phyloP scores from a whole-genome alignment of 2,329 filamentous ascomycete genomes.

The Exophiala oligosperma region DNA sequence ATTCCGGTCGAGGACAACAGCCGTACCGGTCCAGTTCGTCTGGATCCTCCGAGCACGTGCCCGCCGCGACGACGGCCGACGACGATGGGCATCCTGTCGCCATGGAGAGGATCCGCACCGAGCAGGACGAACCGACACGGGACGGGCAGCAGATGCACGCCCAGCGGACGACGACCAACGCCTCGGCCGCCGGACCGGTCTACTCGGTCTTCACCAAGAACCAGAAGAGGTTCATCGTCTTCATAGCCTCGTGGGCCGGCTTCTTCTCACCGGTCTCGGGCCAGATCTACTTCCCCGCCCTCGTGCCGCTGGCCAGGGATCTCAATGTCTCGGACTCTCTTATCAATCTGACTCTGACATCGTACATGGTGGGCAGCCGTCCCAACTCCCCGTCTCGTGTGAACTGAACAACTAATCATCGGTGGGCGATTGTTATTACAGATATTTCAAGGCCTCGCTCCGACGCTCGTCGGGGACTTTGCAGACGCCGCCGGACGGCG shows the following conservation, averaged over 20 bases:
- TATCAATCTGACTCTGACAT: conserved; percentile 37
- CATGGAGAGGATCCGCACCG: conserved; percentile 20
- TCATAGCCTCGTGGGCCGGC: conserved; percentile 40
- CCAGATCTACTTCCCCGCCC: conserved; percentile 49
- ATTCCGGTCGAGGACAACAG: too few species aligned
- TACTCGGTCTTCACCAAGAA: conserved; percentile 37
- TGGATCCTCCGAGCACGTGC: background rate
- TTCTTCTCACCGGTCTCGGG: conserved; percentile 48
- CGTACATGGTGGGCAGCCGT: conserved; percentile 25
- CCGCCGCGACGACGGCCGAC: background rate
- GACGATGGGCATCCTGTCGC: background rate
- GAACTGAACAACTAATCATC: background rate
- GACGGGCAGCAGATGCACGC: conserved; percentile 4
- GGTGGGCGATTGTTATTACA: conserved; percentile 13
- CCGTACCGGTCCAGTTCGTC: background rate
- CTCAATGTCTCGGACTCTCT: conserved; percentile 33
- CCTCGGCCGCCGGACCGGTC: conserved; percentile 19
- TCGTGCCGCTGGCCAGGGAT: conserved; percentile 43
- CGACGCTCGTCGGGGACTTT: conserved; percentile 53
- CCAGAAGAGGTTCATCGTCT: conserved; percentile 41
- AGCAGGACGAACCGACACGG: background rate
- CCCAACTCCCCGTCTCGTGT: background rate
- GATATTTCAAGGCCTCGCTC: conserved; percentile 56
- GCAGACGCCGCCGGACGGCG: conserved; percentile 53
- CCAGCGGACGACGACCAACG: conserved; percentile 16